These are phyloP conservation scores for Eucalyptus paniculata DNA, from an alignment of 345 rosid genomes.

Conservation along the genomic window DNA sequence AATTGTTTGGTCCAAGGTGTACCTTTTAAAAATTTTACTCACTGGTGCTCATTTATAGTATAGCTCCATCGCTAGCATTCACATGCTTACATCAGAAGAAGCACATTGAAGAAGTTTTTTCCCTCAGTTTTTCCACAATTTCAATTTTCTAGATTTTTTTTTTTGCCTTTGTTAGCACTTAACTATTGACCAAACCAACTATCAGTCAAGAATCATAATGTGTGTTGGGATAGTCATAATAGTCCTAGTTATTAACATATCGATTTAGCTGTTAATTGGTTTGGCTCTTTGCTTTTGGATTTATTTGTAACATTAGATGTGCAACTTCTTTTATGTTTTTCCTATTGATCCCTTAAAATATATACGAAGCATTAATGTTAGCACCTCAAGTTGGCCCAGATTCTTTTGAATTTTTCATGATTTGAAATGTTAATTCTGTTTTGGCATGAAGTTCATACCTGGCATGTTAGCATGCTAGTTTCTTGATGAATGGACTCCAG, in stretches of 20 bases:
- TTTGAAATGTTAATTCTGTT: background rate
- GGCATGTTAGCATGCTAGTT: background rate
- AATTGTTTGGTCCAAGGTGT: background rate
- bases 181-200: background rate
- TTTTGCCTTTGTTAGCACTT: background rate
- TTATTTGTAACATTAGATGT: background rate
- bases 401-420: background rate
- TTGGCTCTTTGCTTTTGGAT: background rate
- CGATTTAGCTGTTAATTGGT: background rate
- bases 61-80: background rate
- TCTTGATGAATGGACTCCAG: background rate
- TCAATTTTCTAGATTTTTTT: background rate
- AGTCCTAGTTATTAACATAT: background rate
- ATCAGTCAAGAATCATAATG: background rate
- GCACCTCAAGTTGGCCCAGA: background rate
- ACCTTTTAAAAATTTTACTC: background rate
- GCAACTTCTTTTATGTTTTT: background rate
- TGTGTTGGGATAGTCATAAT: background rate
- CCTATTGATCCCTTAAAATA: background rate
- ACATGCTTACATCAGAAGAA: background rate
- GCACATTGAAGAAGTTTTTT: background rate
- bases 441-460: background rate
- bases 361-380: background rate
- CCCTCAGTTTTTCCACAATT: background rate
- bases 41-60: background rate